phyloP scores from a whole-genome alignment of 2,329 filamentous ascomycete genomes.

The Diaporthe capsici region DNA sequence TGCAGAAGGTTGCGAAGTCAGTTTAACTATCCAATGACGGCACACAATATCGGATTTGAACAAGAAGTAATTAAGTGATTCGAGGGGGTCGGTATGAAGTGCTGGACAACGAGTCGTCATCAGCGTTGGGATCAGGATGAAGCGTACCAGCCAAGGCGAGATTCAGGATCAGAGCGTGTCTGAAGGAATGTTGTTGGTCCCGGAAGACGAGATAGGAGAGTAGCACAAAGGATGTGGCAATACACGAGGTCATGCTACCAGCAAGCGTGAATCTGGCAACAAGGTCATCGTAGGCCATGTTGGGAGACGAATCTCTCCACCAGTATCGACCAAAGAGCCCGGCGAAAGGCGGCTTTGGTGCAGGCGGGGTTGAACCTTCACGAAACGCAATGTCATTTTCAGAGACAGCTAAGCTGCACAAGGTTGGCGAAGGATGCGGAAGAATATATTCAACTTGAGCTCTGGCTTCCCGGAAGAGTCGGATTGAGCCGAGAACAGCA shows the following conservation, averaged over 20 bases:
- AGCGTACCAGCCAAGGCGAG: conserved; percentile 44
- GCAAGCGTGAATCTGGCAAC: conserved; percentile 39
- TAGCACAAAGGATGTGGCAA: conserved; percentile 40
- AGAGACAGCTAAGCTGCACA: neutral
- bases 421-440: neutral
- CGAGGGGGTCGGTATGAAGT: too few relatives aligned
- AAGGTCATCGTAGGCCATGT: conserved; percentile 29
- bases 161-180: conserved; percentile 46
- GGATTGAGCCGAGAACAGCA: conserved; percentile 3
- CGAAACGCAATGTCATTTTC: conserved; percentile 13
- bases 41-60: neutral
- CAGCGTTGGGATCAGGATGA: neutral
- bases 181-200: conserved; percentile 43
- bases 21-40: neutral
- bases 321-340: neutral
- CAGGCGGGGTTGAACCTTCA: neutral
- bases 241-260: conserved; percentile 42
- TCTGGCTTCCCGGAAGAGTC: neutral
- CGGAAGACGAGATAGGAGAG: conserved; percentile 38
- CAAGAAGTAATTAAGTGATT: neutral
- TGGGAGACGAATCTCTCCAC: conserved; percentile 21
- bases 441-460: conserved; percentile 6
- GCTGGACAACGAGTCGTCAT: neutral
- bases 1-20: conserved; percentile 41
- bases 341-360: neutral